Evolutionary conservation across 148 eudicot species (phyloP), one percentile per base, ranked within the genome.

Genomic region (Fagopyrum homotropicum): DNA sequence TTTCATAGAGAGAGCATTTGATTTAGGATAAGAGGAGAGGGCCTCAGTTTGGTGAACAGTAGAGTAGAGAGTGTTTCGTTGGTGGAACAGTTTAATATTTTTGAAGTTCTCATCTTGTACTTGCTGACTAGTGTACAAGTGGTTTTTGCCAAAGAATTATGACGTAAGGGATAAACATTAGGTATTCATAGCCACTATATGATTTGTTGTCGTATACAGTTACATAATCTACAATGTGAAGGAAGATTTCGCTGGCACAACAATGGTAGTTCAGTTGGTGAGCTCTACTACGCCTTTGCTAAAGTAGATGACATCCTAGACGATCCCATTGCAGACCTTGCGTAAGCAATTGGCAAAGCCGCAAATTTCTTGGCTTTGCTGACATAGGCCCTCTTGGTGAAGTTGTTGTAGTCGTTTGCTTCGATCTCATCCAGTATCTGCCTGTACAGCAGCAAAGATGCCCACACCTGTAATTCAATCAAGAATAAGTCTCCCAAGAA

Each of bases 331-430:
- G 87, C 74, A 75, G 97, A 84, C 81, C 77, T 90, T 10, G 88
- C 88, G 30, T 90, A 95, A 4, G 99, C 99, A 9, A 90, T 30
- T 0, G 98, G 99, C 84, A 95, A 77, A 45, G 98, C 81, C 0
- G 90, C 70, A 35, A 90, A 78, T 82, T 95, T 95, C 88, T 95
- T 92, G 9, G 89, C 87, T 85, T 92, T 92, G 85, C 91, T 82
- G 45, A 95, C 98, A 56, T 90, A 95, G 4, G 98, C 99, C 76
- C 97, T 84, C 79, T 84, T 89, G 0, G 99, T 92, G 84, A 95
- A 95, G 83, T 88, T 95, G 81, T 92, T 89, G 86, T 92, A 95
- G 73, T 92, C 99, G 14, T 95, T 95, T 3, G 97, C 97, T 85
- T 95, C 99, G 0, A 95, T 92, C 77, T 92, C 98, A 19, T 95